Evolutionary conservation across 2,329 filamentous ascomycete genomes (phyloP).

Genomic region (Colletotrichum australisinense): DNA sequence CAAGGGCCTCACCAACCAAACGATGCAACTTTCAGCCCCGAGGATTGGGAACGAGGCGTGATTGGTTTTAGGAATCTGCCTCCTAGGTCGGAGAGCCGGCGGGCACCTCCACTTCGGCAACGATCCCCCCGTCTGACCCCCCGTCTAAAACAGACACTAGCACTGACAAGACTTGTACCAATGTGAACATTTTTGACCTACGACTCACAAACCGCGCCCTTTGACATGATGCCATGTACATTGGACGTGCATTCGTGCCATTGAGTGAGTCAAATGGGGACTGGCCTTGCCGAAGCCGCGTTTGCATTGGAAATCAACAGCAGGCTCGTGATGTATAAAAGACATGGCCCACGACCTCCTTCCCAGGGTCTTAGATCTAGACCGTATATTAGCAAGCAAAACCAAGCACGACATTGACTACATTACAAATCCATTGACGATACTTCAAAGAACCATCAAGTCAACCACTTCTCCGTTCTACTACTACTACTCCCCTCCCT

Average conservation of each 20-base stretch:
- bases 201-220: slow-evolving; percentile 17
- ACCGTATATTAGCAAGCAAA: neutral
- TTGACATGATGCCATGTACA: slow-evolving; percentile 29
- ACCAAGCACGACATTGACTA: neutral
- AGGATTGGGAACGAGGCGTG: neutral
- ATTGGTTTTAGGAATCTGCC: slow-evolving; percentile 3
- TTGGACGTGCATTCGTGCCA: neutral
- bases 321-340: slow-evolving; percentile 11
- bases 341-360: slow-evolving; percentile 2
- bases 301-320: slow-evolving; percentile 6
- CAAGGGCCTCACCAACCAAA: slow-evolving; percentile 12
- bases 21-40: neutral
- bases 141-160: slow-evolving; percentile 2
- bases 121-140: slow-evolving; percentile 20
- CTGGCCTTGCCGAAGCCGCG: slow-evolving; percentile 3
- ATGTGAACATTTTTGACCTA: neutral
- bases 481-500: neutral
- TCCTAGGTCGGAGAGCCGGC: neutral
- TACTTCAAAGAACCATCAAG: neutral
- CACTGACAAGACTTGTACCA: slow-evolving; percentile 1
- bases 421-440: neutral
- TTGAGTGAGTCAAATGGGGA: neutral
- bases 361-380: neutral
- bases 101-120: slow-evolving; percentile 8
- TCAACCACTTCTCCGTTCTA: neutral